Percentiles rank a stretch among this genome's conserved stretches.
Conservation (phyloP, 345 rosid species). For the Cardamine chenopodiifolia region DNA sequence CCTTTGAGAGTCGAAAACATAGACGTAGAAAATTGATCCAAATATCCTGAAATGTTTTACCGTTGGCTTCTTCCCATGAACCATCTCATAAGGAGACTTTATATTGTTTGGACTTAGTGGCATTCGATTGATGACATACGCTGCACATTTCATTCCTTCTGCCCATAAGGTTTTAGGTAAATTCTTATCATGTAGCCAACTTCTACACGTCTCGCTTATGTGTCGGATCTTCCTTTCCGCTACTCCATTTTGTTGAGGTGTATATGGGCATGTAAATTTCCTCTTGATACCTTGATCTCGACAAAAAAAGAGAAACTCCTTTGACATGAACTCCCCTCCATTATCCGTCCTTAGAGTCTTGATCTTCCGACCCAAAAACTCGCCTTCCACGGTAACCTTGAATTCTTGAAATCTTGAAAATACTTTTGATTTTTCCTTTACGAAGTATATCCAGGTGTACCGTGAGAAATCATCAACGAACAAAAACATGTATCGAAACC, state of each 20-base stretch:
- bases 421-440: background rate
- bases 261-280: no score
- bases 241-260: no score
- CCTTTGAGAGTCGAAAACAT: background rate
- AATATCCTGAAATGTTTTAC: slow-evolving; percentile 21
- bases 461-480: no score
- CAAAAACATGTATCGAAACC: no score
- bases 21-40: background rate
- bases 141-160: slow-evolving; percentile 23
- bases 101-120: background rate
- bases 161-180: background rate
- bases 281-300: no score
- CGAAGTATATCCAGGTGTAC: no score
- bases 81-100: no score
- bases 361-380: background rate
- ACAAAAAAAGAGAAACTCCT: no score
- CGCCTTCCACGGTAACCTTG: background rate
- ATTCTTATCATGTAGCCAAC: background rate
- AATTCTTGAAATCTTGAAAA: slow-evolving; percentile 2
- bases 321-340: no score
- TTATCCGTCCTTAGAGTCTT: slow-evolving; percentile 1
- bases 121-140: slow-evolving; percentile 17
- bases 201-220: no score
- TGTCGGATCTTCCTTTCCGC: no score
- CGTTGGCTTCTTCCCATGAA: background rate